These are phyloP conservation scores for Hemileccinum rubropunctum DNA, from an alignment of 768 basidiomycete genomes.

Conservation along the genomic window DNA sequence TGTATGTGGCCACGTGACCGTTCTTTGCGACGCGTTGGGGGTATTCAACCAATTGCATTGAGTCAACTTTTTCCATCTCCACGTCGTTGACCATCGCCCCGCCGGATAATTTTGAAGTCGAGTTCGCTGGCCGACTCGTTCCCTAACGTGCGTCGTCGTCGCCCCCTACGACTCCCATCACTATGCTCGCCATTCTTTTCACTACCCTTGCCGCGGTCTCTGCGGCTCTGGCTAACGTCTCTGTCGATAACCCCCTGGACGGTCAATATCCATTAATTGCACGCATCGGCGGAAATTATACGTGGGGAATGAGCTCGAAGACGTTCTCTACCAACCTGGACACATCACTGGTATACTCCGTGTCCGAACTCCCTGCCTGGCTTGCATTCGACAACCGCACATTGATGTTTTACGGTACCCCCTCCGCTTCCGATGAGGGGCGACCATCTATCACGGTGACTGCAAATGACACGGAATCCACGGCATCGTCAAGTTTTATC, in stretches of 20 bases:
- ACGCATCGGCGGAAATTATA: slow-evolving; percentile 58
- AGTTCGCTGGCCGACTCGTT: slow-evolving; percentile 63
- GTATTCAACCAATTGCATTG: slow-evolving; percentile 15
- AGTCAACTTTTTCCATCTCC: slow-evolving; percentile 6
- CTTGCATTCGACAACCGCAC: slow-evolving; percentile 63
- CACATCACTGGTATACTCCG: slow-evolving; percentile 47
- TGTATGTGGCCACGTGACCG: slow-evolving; percentile 26
- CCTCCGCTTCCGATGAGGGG: slow-evolving; percentile 61
- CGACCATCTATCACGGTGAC: slow-evolving; percentile 57
- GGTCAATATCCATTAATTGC: slow-evolving; percentile 80
- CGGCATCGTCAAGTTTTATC: slow-evolving; percentile 50
- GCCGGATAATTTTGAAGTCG: slow-evolving; percentile 26
- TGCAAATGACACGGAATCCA: slow-evolving; percentile 53
- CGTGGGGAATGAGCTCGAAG: slow-evolving; percentile 62
- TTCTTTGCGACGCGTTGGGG: slow-evolving; percentile 16
- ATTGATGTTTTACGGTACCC: slow-evolving; percentile 67
- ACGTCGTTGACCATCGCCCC: not conserved
- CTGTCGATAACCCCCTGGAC: slow-evolving; percentile 58
- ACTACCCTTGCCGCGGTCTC: slow-evolving; percentile 40
- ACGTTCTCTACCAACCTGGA: slow-evolving; percentile 61
- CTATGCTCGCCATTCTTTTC: slow-evolving; percentile 68
- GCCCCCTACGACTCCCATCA: slow-evolving; percentile 48
- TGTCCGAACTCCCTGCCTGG: slow-evolving; percentile 69
- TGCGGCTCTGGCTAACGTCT: slow-evolving; percentile 43
- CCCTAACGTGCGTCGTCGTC: slow-evolving; percentile 36